Evolutionary conservation across 805 yeast genomes (phyloP).

Genomic region (Saccharomycopsis javanensis): DNA sequence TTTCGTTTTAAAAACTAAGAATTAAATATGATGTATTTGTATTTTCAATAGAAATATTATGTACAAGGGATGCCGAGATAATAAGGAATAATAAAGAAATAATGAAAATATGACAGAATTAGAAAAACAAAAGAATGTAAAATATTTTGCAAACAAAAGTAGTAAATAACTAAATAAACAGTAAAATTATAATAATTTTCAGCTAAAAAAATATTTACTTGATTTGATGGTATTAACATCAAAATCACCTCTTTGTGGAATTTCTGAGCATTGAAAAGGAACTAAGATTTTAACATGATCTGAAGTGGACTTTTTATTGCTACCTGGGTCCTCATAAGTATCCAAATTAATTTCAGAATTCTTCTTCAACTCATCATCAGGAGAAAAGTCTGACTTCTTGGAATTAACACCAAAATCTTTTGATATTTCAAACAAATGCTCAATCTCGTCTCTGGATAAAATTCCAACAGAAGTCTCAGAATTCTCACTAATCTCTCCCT

Average conservation of each 20-base stretch:
- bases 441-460: constrained; percentile 22
- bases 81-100: neutral
- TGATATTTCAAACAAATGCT: constrained; percentile 20
- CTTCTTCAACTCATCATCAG: neutral
- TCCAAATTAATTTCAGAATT: neutral
- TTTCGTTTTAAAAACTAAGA: neutral
- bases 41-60: no score
- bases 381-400: neutral
- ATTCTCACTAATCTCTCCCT: constrained; percentile 39
- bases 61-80: neutral
- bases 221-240: constrained; percentile 64
- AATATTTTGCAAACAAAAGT: neutral
- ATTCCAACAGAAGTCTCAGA: constrained; percentile 63
- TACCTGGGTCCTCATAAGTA: constrained; percentile 11
- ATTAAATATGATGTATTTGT: no score
- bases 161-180: neutral
- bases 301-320: constrained; percentile 5
- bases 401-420: neutral
- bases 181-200: neutral
- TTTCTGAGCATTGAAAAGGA: constrained; percentile 60
- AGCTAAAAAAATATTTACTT: constrained; percentile 67
- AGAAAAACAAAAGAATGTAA: neutral
- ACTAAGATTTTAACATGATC: constrained; percentile 24
- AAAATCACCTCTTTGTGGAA: constrained; percentile 76
- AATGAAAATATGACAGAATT: neutral